Base-by-base conservation (phyloP, 164 flowering plant genomes). In the Piper betle region DNA sequence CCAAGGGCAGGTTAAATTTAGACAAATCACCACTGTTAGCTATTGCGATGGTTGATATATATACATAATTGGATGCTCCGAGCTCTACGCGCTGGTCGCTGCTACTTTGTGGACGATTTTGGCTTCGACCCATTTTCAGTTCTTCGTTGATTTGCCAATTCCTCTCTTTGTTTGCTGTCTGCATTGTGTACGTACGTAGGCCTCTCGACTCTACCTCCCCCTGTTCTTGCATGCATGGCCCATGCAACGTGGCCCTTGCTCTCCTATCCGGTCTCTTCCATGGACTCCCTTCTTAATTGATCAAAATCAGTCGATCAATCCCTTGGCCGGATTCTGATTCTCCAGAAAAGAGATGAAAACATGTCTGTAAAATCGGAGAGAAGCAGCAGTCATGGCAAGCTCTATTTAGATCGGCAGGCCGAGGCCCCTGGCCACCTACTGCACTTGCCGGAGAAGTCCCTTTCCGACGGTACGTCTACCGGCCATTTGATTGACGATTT, bases 351-450 rank as follows among this genome's bases (percentile, higher is more conserved):
- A 54, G 13, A 62, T 40, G 50, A 39, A 5, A 62, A 57, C 12
- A 62, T 62, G 65, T 54, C 65, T 53, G 37, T 56, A 0, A 33
- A 62, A 25, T 53, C 59, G 33, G 39, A 55, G 15, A 11, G 33
- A 13, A 39, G 37, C 3, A 55, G 37, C 58, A 19, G 39, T 33
- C 16, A 55, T 55, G 37, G 16, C 6, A 55, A 55, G 39, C 16
- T 1, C 16, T 13, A 33, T n/a, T 2, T 55, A 6, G 58, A 55
- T 10, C 37, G 13, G 10, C 13, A 17, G 12, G 33, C 9, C 37
- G 56, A 55, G 4, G 25, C 25, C 9, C 39, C 6, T 13, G 33
- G 58, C 25, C 39, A 17, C 38, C 33, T 19, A 10, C 39, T 10
- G 50, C 15, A 46, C 10, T 10, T 46, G 50, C 33, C 33, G 33